Evolutionary conservation across 2,329 filamentous ascomycete species (phyloP).

Genomic region (Elsinoe ampelina): DNA sequence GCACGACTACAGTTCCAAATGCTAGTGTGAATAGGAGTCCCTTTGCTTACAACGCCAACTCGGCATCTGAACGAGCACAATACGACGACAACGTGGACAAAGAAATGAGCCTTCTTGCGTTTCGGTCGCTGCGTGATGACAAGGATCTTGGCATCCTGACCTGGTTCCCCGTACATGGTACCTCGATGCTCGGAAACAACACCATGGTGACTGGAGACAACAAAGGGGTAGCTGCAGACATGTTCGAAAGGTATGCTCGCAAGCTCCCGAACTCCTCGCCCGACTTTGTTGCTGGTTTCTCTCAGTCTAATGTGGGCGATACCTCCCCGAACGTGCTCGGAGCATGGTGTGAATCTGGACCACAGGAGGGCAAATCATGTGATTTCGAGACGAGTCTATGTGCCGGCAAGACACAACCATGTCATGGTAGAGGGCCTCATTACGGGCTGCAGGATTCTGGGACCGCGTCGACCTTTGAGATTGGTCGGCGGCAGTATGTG

Average conservation of each 20-base stretch:
- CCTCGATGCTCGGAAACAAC: slow-evolving; percentile 84
- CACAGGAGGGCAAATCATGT: slow-evolving; percentile 52
- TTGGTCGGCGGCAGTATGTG: slow-evolving; percentile 61
- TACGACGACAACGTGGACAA: slow-evolving; percentile 66
- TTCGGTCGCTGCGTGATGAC: slow-evolving; percentile 57
- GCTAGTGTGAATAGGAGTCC: slow-evolving; percentile 85
- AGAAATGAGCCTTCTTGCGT: slow-evolving; percentile 68
- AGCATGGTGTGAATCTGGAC: slow-evolving; percentile 81
- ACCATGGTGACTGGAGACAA: slow-evolving; percentile 90
- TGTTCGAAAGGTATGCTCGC: slow-evolving; percentile 61
- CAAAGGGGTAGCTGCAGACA: slow-evolving; percentile 81
- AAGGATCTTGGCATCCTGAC: slow-evolving; percentile 75
- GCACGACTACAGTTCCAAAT: slow-evolving; percentile 58
- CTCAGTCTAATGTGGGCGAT: slow-evolving; percentile 83
- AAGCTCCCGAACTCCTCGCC: slow-evolving; percentile 14
- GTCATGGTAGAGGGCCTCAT: slow-evolving; percentile 64
- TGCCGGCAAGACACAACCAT: slow-evolving; percentile 58
- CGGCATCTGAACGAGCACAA: slow-evolving; percentile 59
- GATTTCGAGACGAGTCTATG: slow-evolving; percentile 79
- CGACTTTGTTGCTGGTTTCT: slow-evolving; percentile 82
- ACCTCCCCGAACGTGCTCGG: slow-evolving; percentile 82
- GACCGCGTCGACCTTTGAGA: slow-evolving; percentile 66
- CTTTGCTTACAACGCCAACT: slow-evolving; percentile 81
- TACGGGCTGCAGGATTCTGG: slow-evolving; percentile 55
- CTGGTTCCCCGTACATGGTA: slow-evolving; percentile 90